phyloP scores from a whole-genome alignment of 1,284 basidiomycete species.

The Bjerkandera adusta region DNA sequence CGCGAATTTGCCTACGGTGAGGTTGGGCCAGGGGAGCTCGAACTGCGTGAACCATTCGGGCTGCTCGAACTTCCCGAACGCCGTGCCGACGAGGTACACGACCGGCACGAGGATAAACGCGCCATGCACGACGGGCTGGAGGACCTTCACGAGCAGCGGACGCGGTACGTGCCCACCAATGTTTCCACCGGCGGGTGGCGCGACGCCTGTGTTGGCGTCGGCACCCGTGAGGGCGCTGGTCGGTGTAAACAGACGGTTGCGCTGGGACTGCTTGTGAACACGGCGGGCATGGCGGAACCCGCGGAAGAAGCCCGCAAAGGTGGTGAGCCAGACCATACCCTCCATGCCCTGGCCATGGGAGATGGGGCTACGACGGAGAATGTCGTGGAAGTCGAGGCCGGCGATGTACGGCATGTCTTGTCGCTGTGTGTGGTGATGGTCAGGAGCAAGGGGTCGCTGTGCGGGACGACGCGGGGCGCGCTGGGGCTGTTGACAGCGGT shows the following conservation, averaged over 20 bases:
- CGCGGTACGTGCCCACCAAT: slow-evolving; percentile 5
- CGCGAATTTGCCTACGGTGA: slow-evolving; percentile 10
- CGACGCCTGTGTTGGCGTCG: slow-evolving; percentile 8
- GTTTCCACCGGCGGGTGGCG: slow-evolving; percentile 1
- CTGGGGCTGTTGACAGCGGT: neutral
- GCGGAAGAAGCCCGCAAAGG: slow-evolving; percentile 15
- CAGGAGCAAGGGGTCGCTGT: neutral
- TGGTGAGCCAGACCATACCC: slow-evolving; percentile 15
- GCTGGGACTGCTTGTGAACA: neutral
- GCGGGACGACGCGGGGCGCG: too few relatives aligned
- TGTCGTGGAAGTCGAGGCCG: slow-evolving; percentile 12
- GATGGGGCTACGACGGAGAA: slow-evolving; percentile 10
- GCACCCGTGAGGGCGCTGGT: neutral
- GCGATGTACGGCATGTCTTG: slow-evolving; percentile 16
- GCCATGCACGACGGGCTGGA: slow-evolving; percentile 12
- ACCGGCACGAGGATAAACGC: slow-evolving; percentile 12
- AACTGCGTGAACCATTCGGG: slow-evolving; percentile 16
- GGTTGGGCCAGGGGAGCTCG: slow-evolving; percentile 8
- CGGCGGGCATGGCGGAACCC: slow-evolving; percentile 9
- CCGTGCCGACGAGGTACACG: slow-evolving; percentile 14
- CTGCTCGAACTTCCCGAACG: slow-evolving; percentile 13
- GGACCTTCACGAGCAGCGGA: slow-evolving; percentile 8
- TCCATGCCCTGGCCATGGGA: slow-evolving; percentile 15
- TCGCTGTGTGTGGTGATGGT: neutral
- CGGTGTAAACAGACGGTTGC: too few relatives aligned